Conservation (phyloP, 2,329 filamentous ascomycete genomes). For the Didymellaceae sp. region DNA sequence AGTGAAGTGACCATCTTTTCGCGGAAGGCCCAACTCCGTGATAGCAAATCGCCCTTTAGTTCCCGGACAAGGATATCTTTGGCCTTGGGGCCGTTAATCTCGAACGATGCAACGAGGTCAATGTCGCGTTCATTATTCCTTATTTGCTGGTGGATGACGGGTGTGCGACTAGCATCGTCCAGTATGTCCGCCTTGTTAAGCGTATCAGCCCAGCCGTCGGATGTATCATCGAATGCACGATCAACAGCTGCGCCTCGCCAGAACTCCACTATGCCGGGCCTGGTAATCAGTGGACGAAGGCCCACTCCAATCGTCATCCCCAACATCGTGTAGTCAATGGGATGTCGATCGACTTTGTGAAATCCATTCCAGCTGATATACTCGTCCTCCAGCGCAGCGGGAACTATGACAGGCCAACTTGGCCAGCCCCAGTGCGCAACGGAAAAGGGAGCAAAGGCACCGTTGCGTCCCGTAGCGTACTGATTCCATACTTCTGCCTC, state of each 20-base stretch:
- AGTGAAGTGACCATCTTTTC: not conserved
- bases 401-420: not conserved
- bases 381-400: not conserved
- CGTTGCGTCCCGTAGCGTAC: not conserved
- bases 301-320: not conserved
- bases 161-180: not conserved
- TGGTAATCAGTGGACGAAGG: not conserved
- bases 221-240: not conserved
- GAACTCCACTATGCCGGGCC: not conserved
- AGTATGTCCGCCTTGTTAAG: not conserved
- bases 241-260: not conserved
- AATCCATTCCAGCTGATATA: conserved; percentile 1
- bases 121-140: not conserved
- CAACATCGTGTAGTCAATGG: not conserved
- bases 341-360: not conserved
- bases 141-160: not conserved
- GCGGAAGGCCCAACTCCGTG: not conserved
- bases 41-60: not conserved
- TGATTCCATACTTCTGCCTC: not conserved
- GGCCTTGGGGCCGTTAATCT: not conserved
- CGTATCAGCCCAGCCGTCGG: not conserved
- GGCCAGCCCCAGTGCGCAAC: not conserved
- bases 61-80: not conserved
- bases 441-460: not conserved
- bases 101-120: conserved; percentile 2